These are phyloP conservation scores for Pelargonium fulgidum DNA, from an alignment of 441 rosid genomes.

Conservation along the genomic window DNA sequence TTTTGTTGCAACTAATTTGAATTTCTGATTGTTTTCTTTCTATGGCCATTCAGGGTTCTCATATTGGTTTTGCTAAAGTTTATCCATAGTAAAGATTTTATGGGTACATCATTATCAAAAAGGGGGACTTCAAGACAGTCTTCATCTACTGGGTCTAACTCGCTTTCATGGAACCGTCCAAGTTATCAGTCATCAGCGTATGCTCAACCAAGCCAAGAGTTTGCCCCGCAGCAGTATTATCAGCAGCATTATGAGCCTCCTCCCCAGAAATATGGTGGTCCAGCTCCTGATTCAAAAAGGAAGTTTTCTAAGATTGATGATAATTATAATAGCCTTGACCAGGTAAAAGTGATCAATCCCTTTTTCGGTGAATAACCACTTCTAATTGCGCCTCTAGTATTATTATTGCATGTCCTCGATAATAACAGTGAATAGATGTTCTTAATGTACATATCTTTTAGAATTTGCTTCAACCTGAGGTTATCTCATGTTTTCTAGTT, in stretches of 20 bases:
- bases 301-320: conserved; percentile 69
- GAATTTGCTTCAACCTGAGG: background rate
- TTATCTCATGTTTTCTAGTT: background rate
- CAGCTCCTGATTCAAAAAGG: conserved; percentile 33
- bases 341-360: conserved; percentile 36
- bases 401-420: background rate
- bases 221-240: conserved; percentile 27
- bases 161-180: conserved; percentile 35
- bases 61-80: background rate
- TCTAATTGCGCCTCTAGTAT: background rate
- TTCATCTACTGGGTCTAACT: conserved; percentile 31
- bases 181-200: conserved; percentile 37
- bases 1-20: too few species aligned
- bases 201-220: conserved; percentile 36
- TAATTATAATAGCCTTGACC: conserved; percentile 60
- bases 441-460: background rate
- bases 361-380: background rate
- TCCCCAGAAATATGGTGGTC: conserved; percentile 34
- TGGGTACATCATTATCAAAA: conserved; percentile 53
- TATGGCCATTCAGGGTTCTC: background rate
- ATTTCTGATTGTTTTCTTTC: background rate
- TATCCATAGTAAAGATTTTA: conserved; percentile 23
- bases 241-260: conserved; percentile 26
- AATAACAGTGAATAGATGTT: background rate
- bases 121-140: conserved; percentile 26